These are phyloP conservation scores for Dendrocalamus latiflorus DNA, from an alignment of 202 grass and related monocot genomes.

Conservation along the genomic window DNA sequence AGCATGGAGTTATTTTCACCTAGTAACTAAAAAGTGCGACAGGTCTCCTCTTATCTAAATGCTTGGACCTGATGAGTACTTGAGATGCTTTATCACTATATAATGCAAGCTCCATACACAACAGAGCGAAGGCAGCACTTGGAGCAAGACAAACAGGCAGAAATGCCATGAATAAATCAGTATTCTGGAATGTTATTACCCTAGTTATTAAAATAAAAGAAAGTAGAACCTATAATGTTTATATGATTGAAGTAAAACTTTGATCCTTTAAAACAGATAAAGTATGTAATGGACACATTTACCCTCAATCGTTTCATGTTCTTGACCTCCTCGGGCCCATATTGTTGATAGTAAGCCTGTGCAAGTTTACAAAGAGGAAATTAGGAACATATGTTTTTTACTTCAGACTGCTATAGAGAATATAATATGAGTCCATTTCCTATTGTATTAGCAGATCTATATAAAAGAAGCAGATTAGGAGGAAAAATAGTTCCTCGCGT, in stretches of 20 bases:
- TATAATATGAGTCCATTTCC: neutral
- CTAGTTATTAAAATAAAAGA: conserved; percentile 9
- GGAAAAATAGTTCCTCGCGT: neutral
- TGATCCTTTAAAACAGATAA: neutral
- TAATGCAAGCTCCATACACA: neutral
- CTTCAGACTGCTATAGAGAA: neutral
- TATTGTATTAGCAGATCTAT: neutral
- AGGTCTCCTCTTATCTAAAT: neutral
- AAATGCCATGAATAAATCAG: neutral
- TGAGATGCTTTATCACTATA: neutral
- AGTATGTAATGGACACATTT: conserved; percentile 11
- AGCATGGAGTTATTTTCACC: neutral
- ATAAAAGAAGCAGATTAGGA: conserved; percentile 1
- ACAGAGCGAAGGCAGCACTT: neutral
- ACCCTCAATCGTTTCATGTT: conserved; percentile 88
- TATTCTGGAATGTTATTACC: neutral
- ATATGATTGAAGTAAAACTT: neutral
- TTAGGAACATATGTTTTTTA: neutral
- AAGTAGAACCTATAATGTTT: neutral
- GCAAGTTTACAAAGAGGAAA: conserved; percentile 15
- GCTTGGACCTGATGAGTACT: neutral
- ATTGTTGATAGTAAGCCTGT: conserved; percentile 63
- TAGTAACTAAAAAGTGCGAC: neutral
- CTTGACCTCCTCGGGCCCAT: conserved; percentile 66
- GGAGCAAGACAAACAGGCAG: neutral